phyloP scores from a whole-genome alignment of 2,329 filamentous ascomycete genomes.

The Talaromyces pinophilus region DNA sequence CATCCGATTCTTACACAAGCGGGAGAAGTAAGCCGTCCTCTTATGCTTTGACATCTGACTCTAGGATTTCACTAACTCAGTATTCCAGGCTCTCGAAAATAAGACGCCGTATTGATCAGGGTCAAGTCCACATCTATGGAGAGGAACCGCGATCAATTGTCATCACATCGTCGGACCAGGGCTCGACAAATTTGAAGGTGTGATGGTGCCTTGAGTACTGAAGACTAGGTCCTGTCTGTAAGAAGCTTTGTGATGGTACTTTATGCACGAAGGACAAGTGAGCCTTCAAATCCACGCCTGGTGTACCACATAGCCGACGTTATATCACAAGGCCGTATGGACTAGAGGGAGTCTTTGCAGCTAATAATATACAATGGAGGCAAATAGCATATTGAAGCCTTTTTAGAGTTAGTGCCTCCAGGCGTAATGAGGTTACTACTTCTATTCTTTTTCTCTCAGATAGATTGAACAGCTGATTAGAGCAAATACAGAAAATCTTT shows the following conservation, averaged over 20 bases:
- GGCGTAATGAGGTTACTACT: background rate
- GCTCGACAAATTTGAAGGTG: conserved; percentile 10
- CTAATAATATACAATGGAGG: background rate
- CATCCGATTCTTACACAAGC: conserved; percentile 50
- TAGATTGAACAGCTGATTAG: background rate
- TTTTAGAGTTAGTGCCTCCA: background rate
- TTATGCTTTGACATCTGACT: background rate
- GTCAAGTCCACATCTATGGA: conserved; percentile 5
- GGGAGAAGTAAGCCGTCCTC: conserved; percentile 35
- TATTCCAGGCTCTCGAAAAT: background rate
- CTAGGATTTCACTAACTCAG: background rate
- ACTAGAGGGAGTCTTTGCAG: background rate
- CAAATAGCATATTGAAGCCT: background rate
- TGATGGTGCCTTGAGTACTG: background rate
- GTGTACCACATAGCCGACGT: background rate
- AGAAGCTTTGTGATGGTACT: background rate
- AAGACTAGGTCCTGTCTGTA: background rate
- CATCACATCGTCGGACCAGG: background rate
- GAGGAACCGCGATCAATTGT: background rate
- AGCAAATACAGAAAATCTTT: background rate
- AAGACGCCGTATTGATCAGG: background rate
- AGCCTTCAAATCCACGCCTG: background rate
- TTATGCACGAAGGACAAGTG: background rate
- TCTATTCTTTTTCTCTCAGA: background rate
- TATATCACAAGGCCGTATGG: background rate